Evolutionary conservation across 2,329 filamentous ascomycete genomes (phyloP), one percentile per base, ranked within the genome.

Genomic region (Didymella segeticola): DNA sequence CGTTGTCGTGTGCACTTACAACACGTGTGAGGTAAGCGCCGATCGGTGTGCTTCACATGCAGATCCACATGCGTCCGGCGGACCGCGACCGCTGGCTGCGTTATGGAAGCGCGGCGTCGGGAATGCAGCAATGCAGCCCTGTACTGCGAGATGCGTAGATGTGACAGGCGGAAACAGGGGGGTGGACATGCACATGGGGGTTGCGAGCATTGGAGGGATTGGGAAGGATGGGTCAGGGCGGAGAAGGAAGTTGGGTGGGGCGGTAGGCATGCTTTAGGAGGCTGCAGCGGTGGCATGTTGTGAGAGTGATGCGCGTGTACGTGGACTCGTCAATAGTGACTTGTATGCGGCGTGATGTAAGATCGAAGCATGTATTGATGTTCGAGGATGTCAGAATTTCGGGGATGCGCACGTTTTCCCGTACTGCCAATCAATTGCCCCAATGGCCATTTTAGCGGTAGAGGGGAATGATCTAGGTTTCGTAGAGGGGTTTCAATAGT

Each of bases 11-110:
- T 31, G 27, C 41, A 8, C 6, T 15, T 22, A 14, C 5, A 15
- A 20, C 15, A 5, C 8, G 15, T 31, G 25, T 3, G 12, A 14
- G 9, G 9, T 9, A 12, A 23, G 20, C 34, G 15, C n/a, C 27
- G 25, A 38, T 43, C 43, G 43, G 43, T 47, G 50, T 53, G 50
- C 43, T n/a, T 14, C 14, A 34, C 30, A 37, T n/a, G 34, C 34
- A 37, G 34, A 23, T 37, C 34, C 34, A 20, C 37, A 41, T 29
- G 9, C 23, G 29, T n/a, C 43, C 17, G 5, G 37, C 50, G 50
- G 50, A 53, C 43, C 43, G 49, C 31, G 12, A 30, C 49, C 49
- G 36, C 49, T 42, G 48, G 12, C 12, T 34, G 39, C 39, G 25
- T 30, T 33, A 19, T 43, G 33, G 39, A 36, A 19, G 33, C 47